Evolutionary conservation across 805 yeast genomes (phyloP).

Genomic region (Candida parachauliodes): DNA sequence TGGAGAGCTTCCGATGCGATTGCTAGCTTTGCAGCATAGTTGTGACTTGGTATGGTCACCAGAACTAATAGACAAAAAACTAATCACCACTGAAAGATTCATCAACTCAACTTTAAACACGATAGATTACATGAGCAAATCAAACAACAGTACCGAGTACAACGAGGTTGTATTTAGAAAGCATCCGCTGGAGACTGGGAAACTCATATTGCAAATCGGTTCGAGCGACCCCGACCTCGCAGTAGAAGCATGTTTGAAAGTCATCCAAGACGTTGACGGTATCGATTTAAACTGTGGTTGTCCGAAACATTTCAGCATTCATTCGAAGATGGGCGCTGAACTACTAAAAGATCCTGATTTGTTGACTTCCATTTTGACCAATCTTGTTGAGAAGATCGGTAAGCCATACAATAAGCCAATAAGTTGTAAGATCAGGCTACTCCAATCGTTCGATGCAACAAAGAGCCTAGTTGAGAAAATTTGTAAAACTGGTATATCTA

Average conservation of each 20-base stretch:
- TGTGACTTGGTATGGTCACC: slow-evolving; percentile 96
- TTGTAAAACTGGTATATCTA: slow-evolving; percentile 73
- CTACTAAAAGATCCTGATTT: slow-evolving; percentile 76
- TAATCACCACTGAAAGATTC: slow-evolving; percentile 64
- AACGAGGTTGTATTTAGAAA: slow-evolving; percentile 63
- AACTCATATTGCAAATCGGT: slow-evolving; percentile 86
- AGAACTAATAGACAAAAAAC: slow-evolving; percentile 84
- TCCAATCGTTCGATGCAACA: slow-evolving; percentile 52
- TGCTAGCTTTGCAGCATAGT: slow-evolving; percentile 75
- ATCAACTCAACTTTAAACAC: slow-evolving; percentile 56
- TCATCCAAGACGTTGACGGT: slow-evolving; percentile 85
- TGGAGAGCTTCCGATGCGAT: slow-evolving; percentile 89
- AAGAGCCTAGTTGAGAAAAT: slow-evolving; percentile 54
- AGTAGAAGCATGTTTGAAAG: slow-evolving; percentile 77
- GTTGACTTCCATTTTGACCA: slow-evolving; percentile 62
- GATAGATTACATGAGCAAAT: slow-evolving; percentile 49
- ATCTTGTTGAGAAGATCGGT: slow-evolving; percentile 78
- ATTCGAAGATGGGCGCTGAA: slow-evolving; percentile 98
- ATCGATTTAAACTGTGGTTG: slow-evolving; percentile 96
- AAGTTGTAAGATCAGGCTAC: slow-evolving; percentile 82
- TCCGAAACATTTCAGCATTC: slow-evolving; percentile 92
- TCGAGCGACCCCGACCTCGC: slow-evolving; percentile 82
- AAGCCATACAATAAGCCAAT: slow-evolving; percentile 72
- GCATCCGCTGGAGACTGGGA: slow-evolving; percentile 47
- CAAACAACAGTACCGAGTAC: slow-evolving; percentile 18